A percentile compares a stretch with the other conserved stretches of the same genome.
Evolutionary conservation across 2,329 filamentous ascomycete genomes (phyloP).

Genomic region (Colletotrichum theobromicola): DNA sequence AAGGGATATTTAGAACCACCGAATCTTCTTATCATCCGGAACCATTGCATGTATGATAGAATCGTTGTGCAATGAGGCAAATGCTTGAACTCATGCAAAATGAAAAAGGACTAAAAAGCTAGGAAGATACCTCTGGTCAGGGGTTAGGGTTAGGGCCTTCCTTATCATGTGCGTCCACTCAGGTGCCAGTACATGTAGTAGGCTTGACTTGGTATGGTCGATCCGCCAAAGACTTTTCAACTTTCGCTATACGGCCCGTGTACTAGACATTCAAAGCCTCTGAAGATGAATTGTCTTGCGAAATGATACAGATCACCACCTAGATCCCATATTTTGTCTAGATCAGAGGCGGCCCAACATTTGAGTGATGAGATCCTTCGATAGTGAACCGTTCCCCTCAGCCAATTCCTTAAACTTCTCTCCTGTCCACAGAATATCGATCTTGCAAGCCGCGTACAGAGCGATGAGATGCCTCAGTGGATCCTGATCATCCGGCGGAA

Average conservation of each 20-base stretch:
- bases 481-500: not conserved
- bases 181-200: not conserved
- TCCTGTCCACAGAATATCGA: not conserved
- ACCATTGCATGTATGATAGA: not conserved
- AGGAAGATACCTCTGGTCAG: no score
- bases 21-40: not conserved
- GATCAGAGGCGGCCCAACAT: not conserved
- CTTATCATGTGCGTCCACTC: not conserved
- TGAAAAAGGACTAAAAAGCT: no score
- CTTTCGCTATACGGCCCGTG: not conserved
- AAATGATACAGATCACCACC: not conserved
- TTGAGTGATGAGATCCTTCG: not conserved
- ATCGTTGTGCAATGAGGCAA: not conserved
- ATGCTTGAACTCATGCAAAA: not conserved
- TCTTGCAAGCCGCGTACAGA: not conserved
- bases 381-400: not conserved
- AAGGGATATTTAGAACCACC: not conserved
- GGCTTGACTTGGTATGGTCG: not conserved
- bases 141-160: not conserved
- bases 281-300: not conserved
- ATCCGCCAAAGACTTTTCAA: not conserved
- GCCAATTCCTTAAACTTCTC: not conserved
- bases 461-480: not conserved
- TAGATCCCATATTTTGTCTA: not conserved
- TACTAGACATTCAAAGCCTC: not conserved